Evolutionary conservation across 2,329 filamentous ascomycete species (phyloP), one percentile per base, ranked within the genome.

Genomic region (Alternaria postmessia): DNA sequence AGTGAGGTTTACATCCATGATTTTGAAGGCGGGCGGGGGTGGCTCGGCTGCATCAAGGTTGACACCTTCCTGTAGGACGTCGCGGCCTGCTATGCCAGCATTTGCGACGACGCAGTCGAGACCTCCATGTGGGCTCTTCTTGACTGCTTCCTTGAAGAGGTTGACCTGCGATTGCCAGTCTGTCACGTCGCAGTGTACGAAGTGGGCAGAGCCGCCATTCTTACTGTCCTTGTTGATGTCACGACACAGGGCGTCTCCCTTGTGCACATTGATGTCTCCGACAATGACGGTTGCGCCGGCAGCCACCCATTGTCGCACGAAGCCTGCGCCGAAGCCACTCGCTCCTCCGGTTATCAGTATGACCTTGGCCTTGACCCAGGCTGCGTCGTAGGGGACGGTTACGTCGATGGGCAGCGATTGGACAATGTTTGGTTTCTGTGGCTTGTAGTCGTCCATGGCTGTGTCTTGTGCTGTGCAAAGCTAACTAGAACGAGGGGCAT

Each of bases 71-170:
- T 87, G 86, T 62, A 89, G 84, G 5, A 60, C 43, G 32, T 73
- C 71, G 1, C 26, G 30, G 38, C 83, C 82, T 42, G 82, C 80
- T 65, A 91, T 85, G 47, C 89, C 89, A 0, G 89, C 89, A 70
- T 90, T 90, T 62, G 88, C 87, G 46, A 91, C 86, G 5, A 90
- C 88, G 20, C 83, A 80, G 74, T 91, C 87, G 63, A 91, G 84
- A 12, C 83, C 83, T 16, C 83, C 82, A 51, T 84, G 81, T 0
- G 82, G 82, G 61, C 86, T 88, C 55, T 86, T 77, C 53, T 80
- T 78, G 38, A 82, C 79, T 3, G 88, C 88, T 54, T 83, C 76
- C 44, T 86, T 85, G 81, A 91, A 92, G 54, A 91, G 81, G 28
- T 82, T 78, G 46, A 88, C 85, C 70, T 91, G 89, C 6, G 85